Evolutionary conservation across 352 stramenopile genomes (phyloP).

Genomic region (Globisporangium middletonii): DNA sequence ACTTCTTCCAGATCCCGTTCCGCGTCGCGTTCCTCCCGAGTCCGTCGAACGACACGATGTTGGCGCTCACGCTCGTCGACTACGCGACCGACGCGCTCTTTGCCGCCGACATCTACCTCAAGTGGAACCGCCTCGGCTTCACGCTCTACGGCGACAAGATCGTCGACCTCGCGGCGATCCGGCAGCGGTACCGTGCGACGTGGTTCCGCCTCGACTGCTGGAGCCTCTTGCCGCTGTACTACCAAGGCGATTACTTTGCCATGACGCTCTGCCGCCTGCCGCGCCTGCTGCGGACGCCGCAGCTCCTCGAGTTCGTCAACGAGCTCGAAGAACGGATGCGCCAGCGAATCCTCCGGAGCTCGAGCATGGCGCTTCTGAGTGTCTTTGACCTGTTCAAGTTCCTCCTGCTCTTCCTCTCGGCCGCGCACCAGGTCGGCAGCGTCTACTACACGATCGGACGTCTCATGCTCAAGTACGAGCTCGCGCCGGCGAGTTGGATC

Average conservation of each 20-base stretch:
- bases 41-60: slow-evolving; percentile 20
- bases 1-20: slow-evolving; percentile 45
- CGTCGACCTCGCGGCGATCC: slow-evolving; percentile 31
- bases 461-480: slow-evolving; percentile 13
- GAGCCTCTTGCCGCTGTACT: slow-evolving; percentile 36
- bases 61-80: slow-evolving; percentile 29
- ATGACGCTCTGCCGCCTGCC: slow-evolving; percentile 17
- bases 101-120: slow-evolving; percentile 30
- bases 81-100: slow-evolving; percentile 32
- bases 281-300: slow-evolving; percentile 13
- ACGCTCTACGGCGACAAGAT: slow-evolving; percentile 34
- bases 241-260: slow-evolving; percentile 21
- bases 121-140: slow-evolving; percentile 34
- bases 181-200: slow-evolving; percentile 19
- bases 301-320: slow-evolving; percentile 12
- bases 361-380: slow-evolving; percentile 7
- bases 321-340: slow-evolving; percentile 15
- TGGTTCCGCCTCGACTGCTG: slow-evolving; percentile 29
- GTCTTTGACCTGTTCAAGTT: slow-evolving; percentile 24
- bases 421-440: slow-evolving; percentile 18
- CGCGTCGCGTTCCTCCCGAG: slow-evolving; percentile 36
- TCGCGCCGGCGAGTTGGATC: slow-evolving; percentile 16
- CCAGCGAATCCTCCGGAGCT: slow-evolving; percentile 6
- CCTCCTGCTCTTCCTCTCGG: slow-evolving; percentile 19
- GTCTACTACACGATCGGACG: slow-evolving; percentile 19